Conservation (phyloP, 352 stramenopile species). For the Phytophthora foliorum region DNA sequence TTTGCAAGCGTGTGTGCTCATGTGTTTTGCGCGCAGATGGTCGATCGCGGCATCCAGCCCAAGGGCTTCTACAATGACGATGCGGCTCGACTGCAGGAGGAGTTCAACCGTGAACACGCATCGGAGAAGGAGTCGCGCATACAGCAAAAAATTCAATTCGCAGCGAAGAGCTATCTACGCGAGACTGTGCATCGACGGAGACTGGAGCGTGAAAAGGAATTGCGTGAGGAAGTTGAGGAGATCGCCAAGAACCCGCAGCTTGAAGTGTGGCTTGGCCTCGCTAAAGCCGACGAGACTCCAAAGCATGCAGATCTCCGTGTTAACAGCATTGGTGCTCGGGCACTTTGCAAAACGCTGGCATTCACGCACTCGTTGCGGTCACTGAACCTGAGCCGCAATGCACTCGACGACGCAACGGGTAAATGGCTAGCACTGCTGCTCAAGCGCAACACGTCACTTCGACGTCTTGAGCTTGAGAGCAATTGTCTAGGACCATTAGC, state of each 20-base stretch:
- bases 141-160: constrained; percentile 73
- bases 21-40: constrained; percentile 55
- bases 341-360: constrained; percentile 74
- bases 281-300: constrained; percentile 62
- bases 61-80: constrained; percentile 91
- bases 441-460: constrained; percentile 67
- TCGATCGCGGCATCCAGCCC: constrained; percentile 85
- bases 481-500: constrained; percentile 67
- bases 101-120: constrained; percentile 79
- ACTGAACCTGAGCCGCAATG: constrained; percentile 75
- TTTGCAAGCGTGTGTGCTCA: neutral
- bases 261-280: constrained; percentile 79
- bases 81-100: constrained; percentile 78
- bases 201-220: constrained; percentile 71
- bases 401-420: constrained; percentile 69
- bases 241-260: constrained; percentile 70
- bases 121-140: constrained; percentile 71
- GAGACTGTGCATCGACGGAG: constrained; percentile 82
- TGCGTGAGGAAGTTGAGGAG: constrained; percentile 81
- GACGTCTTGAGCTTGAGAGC: constrained; percentile 73
- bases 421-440: constrained; percentile 72
- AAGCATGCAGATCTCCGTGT: constrained; percentile 66
- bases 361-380: constrained; percentile 75
- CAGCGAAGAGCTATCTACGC: constrained; percentile 78
- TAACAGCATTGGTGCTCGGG: constrained; percentile 59